phyloP scores from a whole-genome alignment of 2,329 filamentous ascomycete species.

The Alternaria novae-zelandiae region DNA sequence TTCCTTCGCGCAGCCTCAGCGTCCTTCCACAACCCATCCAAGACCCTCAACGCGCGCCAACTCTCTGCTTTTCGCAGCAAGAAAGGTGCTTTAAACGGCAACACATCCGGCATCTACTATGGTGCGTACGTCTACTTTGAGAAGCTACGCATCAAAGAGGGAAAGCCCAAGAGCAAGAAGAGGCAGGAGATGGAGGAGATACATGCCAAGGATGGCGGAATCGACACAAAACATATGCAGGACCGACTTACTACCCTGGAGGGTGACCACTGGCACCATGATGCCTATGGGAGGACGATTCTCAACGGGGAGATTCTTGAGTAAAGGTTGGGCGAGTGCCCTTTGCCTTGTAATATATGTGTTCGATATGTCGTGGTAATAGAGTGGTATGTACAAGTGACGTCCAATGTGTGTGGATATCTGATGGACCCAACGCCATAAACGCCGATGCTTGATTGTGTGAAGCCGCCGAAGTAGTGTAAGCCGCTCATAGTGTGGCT shows the following conservation, averaged over 20 bases:
- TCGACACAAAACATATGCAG: conserved; percentile 9
- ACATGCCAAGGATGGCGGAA: conserved; percentile 1
- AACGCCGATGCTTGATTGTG: conserved; percentile 19
- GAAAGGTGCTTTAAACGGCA: conserved; percentile 57
- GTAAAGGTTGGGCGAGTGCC: background rate
- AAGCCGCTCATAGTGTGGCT: conserved; percentile 45
- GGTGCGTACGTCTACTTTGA: conserved; percentile 66
- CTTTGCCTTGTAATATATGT: background rate
- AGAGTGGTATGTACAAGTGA: conserved; percentile 1
- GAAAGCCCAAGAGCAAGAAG: conserved; percentile 60
- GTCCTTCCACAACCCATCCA: conserved; percentile 46
- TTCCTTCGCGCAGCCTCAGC: conserved; percentile 60
- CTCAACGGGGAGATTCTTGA: background rate
- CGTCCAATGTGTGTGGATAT: background rate
- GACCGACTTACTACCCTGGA: background rate
- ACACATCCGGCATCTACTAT: conserved; percentile 60
- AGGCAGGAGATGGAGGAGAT: conserved; percentile 59
- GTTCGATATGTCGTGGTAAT: background rate
- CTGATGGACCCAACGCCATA: conserved; percentile 3
- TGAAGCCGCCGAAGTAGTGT: background rate
- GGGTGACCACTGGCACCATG: background rate
- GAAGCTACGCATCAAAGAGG: conserved; percentile 60
- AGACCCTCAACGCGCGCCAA: conserved; percentile 52
- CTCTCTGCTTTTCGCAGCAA: conserved; percentile 59
- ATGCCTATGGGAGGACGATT: background rate